These are phyloP conservation scores for Zopfia rhizophila DNA, from an alignment of 2,329 filamentous ascomycete genomes.

Conservation along the genomic window DNA sequence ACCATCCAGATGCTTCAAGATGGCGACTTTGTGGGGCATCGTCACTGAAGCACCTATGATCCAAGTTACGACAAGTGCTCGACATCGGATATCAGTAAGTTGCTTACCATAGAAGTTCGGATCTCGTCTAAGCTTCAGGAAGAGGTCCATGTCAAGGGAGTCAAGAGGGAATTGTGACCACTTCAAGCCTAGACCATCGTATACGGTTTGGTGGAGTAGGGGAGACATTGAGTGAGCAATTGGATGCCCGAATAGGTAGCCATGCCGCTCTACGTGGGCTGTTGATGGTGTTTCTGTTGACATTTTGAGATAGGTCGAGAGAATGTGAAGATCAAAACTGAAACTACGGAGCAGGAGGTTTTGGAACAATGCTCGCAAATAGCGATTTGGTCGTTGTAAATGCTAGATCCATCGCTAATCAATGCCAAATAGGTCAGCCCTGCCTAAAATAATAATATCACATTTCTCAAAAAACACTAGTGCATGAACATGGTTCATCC, in stretches of 20 bases:
- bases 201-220: conserved; percentile 65
- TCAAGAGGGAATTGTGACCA: conserved; percentile 64
- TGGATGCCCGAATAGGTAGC: conserved; percentile 67
- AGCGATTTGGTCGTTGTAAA: too few species aligned
- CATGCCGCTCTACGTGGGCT: conserved; percentile 58
- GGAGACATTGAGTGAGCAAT: conserved; percentile 68
- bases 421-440: too few species aligned
- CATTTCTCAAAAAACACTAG: too few species aligned
- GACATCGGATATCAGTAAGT: background rate
- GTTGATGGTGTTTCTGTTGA: background rate
- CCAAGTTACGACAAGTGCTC: background rate
- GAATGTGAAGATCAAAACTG: too few species aligned
- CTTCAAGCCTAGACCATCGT: conserved; percentile 60
- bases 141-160: conserved; percentile 56
- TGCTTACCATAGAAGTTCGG: conserved; percentile 69
- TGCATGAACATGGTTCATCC: too few species aligned
- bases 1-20: conserved; percentile 77
- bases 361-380: too few species aligned
- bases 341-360: too few species aligned
- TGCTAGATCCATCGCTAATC: too few species aligned
- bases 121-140: conserved; percentile 62
- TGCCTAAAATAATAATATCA: too few species aligned
- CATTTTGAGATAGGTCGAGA: conserved; percentile 1
- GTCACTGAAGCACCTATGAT: conserved; percentile 74
- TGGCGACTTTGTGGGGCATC: conserved; percentile 85